A percentile compares a stretch with the other conserved stretches of the same genome.
These are phyloP conservation scores for Cryphonectria radicalis DNA, from an alignment of 2,329 filamentous ascomycete genomes.

Conservation along the genomic window DNA sequence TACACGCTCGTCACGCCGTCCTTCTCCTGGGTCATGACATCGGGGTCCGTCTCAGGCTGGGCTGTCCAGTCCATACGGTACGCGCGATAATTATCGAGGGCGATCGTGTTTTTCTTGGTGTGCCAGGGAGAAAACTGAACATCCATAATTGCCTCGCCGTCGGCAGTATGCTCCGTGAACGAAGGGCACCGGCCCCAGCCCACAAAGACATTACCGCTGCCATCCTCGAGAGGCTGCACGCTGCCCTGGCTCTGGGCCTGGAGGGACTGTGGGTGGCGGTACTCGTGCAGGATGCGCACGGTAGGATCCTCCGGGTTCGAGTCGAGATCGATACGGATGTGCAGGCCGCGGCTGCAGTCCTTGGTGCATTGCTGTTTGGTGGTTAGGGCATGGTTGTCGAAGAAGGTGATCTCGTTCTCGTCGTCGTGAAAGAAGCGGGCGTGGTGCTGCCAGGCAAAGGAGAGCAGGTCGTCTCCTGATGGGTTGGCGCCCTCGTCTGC, in stretches of 20 bases:
- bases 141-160: conserved; percentile 46
- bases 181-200: conserved; percentile 52
- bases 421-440: conserved; percentile 45
- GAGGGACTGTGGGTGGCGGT: conserved; percentile 42
- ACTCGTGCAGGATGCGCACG: conserved; percentile 45
- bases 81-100: conserved; percentile 32
- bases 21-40: conserved; percentile 29
- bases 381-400: conserved; percentile 47
- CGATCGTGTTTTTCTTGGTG: conserved; percentile 20
- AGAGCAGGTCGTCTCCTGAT: conserved; percentile 24
- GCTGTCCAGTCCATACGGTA: conserved; percentile 36
- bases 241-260: conserved; percentile 46
- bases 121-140: conserved; percentile 44
- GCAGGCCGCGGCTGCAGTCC: conserved; percentile 42
- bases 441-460: conserved; percentile 51
- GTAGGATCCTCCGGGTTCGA: conserved; percentile 41
- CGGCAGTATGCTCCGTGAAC: conserved; percentile 48
- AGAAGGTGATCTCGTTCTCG: conserved; percentile 42
- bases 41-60: conserved; percentile 31
- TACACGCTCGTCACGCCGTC: conserved; percentile 30
- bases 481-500: not conserved
- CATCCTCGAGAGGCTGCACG: conserved; percentile 37
- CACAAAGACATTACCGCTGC: conserved; percentile 43
- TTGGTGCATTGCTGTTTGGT: conserved; percentile 38
- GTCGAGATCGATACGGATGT: conserved; percentile 43